phyloP scores from a whole-genome alignment of 2,329 filamentous ascomycete genomes.

The Aspergillus clavatus region DNA sequence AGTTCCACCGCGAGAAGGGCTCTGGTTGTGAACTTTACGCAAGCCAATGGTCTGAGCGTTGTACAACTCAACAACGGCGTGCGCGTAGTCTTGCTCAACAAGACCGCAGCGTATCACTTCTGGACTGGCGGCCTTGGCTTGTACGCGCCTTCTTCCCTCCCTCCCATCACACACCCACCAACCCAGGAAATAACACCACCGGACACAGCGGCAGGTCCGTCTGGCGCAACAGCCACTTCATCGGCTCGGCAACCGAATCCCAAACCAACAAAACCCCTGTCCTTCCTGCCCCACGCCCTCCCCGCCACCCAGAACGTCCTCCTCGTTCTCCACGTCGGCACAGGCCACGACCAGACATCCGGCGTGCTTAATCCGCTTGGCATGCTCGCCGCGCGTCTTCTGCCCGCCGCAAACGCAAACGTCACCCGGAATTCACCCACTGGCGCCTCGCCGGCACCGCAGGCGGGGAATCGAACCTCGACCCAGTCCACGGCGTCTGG shows the following conservation, averaged over 20 bases:
- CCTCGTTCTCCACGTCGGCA: conserved; percentile 57
- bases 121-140: conserved; percentile 54
- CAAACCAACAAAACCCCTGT: conserved; percentile 37
- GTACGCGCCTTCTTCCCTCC: conserved; percentile 16
- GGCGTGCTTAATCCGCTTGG: conserved; percentile 29
- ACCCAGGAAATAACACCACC: neutral
- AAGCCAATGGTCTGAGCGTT: conserved; percentile 46
- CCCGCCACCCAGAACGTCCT: conserved; percentile 49
- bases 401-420: conserved; percentile 29
- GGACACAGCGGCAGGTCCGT: conserved; percentile 49
- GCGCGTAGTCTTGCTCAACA: conserved; percentile 51
- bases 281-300: conserved; percentile 49
- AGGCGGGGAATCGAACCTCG: conserved; percentile 49
- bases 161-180: neutral
- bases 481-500: conserved; percentile 52
- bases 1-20: conserved; percentile 39
- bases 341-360: conserved; percentile 27
- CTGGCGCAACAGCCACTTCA: conserved; percentile 54
- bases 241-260: conserved; percentile 43
- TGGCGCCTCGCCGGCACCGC: conserved; percentile 59
- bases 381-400: conserved; percentile 45
- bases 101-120: conserved; percentile 52
- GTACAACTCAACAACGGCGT: conserved; percentile 47
- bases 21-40: conserved; percentile 48
- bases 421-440: conserved; percentile 40